Base-by-base conservation (phyloP, 768 basidiomycete genomes). In the Lactarius pseudohatsudake region DNA sequence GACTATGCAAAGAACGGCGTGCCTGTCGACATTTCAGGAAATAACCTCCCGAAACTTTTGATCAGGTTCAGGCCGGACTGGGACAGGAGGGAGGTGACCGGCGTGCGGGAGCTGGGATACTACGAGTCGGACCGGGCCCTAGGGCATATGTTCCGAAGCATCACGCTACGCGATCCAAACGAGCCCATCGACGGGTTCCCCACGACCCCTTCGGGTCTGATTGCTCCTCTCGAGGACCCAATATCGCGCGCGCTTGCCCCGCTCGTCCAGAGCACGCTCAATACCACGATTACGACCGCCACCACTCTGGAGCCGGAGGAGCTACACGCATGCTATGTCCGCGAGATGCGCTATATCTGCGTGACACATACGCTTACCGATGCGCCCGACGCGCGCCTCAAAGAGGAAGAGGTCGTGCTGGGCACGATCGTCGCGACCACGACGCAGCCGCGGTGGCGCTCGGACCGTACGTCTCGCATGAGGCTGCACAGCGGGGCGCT, bases 1-100 rank as follows among this genome's bases (percentile, higher is more conserved):
- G 91, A 92, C 72, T 93, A 90, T 73, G 86, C 89, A 0, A 93
- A 93, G 76, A 86, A 88, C 68, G 91, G 90, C 10, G 83, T 83
- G 47, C 82, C 85, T 2, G 88, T 91, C 32, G 77, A 86, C 59
- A 77, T 88, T 34, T 77, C 34, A 34, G 34, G 78, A 32, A 28
- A 70, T 45, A 66, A 70, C 11, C 69, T 90, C 36, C 90, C 91
- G 4, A 74, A 76, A 13, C 73, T 79, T 0, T 77, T 90, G 18
- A 89, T 91, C 56, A 80, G 80, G 20, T 85, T 82, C 74, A 92
- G 88, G 71, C 91, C 91, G 0, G 91, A 93, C 73, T 93, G 91
- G 91, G 85, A 90, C 66, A 82, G 81, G 71, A 71, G 74, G 1
- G 57, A 78, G 54, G 75, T 74, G 10, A 71, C 72, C 3, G 74